phyloP scores from a whole-genome alignment of 73 alveolate genomes.

The Paramecium octaurelia region DNA sequence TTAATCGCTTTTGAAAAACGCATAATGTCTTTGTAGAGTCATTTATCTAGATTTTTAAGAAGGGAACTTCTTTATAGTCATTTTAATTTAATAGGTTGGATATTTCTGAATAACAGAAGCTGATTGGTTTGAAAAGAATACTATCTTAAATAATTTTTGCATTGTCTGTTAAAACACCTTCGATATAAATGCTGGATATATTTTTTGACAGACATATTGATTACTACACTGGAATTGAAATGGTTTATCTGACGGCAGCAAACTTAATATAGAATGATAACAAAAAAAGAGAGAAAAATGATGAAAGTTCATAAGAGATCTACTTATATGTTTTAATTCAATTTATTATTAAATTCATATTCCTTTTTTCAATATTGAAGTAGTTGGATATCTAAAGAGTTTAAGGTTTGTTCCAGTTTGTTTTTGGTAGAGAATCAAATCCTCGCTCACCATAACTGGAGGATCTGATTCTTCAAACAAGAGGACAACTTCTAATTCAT shows the following conservation, averaged over 20 bases:
- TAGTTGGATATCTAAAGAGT: background rate
- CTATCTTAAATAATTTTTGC: background rate
- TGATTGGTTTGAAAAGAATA: conserved; percentile 13
- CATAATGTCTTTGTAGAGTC: background rate
- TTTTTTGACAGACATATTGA: background rate
- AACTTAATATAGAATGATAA: background rate
- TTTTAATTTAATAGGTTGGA: background rate
- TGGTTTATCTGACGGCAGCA: background rate
- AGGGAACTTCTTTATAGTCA: background rate
- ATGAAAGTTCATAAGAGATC: background rate
- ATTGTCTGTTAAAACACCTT: background rate
- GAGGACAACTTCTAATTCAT: background rate
- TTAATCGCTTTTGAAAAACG: background rate
- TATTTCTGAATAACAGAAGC: background rate
- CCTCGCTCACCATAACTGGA: background rate
- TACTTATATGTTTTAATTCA: background rate
- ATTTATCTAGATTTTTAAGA: background rate
- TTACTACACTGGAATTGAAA: background rate
- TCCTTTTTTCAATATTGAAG: conserved; percentile 14
- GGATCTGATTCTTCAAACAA: conserved; percentile 3
- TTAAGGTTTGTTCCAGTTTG: background rate
- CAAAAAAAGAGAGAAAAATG: background rate
- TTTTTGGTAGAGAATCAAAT: background rate
- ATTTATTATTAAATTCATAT: background rate
- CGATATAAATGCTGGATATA: background rate